Evolutionary conservation across 148 eudicot genomes (phyloP).

Genomic region (Rheum nobile): DNA sequence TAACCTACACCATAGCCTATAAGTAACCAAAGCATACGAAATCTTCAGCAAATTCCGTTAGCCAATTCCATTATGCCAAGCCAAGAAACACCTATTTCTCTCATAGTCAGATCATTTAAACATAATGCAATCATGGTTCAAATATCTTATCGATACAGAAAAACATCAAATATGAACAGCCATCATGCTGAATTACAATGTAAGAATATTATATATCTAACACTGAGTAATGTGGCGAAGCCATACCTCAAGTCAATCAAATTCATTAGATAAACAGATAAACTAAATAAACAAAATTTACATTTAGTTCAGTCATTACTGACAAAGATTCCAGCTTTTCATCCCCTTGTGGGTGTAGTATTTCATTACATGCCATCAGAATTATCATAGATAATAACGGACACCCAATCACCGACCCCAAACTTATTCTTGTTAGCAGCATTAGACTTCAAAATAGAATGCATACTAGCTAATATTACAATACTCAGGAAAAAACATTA

Average conservation of each 20-base stretch:
- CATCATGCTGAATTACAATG: neutral
- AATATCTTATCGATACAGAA: neutral
- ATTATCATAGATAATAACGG: neutral
- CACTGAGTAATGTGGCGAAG: neutral
- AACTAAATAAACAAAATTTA: neutral
- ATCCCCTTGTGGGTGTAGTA: neutral
- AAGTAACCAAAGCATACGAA: neutral
- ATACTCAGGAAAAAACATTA: neutral
- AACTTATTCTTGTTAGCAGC: neutral
- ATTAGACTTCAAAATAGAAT: neutral
- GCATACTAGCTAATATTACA: neutral
- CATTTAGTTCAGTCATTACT: neutral
- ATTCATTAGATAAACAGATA: neutral
- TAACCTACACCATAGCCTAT: neutral
- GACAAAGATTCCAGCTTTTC: neutral
- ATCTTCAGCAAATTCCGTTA: neutral
- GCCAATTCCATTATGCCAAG: neutral
- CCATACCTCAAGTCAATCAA: neutral
- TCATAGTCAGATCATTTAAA: neutral
- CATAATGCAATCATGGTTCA: no score
- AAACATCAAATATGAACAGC: neutral
- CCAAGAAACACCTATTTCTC: neutral
- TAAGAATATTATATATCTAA: neutral
- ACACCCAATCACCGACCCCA: neutral
- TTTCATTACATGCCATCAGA: neutral